A percentile compares a stretch with the other conserved stretches of the same genome.
Evolutionary conservation across 2,329 filamentous ascomycete species (phyloP).

Genomic region (Xylogone sp.): DNA sequence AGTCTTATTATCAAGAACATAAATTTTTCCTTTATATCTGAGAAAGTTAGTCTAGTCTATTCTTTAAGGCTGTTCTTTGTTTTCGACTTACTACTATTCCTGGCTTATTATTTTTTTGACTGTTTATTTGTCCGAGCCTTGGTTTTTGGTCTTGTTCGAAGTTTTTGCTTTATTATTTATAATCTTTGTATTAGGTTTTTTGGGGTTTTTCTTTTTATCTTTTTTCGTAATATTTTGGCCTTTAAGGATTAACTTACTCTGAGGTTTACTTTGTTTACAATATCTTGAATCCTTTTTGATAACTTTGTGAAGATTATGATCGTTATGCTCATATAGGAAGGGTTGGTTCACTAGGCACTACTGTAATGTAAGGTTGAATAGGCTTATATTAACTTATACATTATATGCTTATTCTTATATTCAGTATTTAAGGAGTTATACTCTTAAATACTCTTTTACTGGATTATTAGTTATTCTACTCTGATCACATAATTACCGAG

Average conservation of each 20-base stretch:
- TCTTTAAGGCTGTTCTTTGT: neutral
- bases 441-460: too few relatives aligned
- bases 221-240: neutral
- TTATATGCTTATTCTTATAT: too few relatives aligned
- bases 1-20: neutral
- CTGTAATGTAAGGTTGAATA: too few relatives aligned
- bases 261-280: neutral
- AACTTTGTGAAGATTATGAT: too few relatives aligned
- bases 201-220: neutral
- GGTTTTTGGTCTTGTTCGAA: neutral
- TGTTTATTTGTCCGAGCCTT: neutral
- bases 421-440: too few relatives aligned
- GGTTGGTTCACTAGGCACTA: too few relatives aligned
- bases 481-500: too few relatives aligned
- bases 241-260: neutral
- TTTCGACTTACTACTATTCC: neutral
- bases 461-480: too few relatives aligned
- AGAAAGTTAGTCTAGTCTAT: neutral
- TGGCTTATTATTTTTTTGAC: neutral
- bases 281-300: neutral
- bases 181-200: too few relatives aligned
- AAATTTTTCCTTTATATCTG: neutral
- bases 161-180: too few relatives aligned
- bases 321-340: too few relatives aligned
- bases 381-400: too few relatives aligned